Evolutionary conservation across 305 asterid genomes (phyloP), one percentile per base, ranked within the genome.

Genomic region (Vinca major): DNA sequence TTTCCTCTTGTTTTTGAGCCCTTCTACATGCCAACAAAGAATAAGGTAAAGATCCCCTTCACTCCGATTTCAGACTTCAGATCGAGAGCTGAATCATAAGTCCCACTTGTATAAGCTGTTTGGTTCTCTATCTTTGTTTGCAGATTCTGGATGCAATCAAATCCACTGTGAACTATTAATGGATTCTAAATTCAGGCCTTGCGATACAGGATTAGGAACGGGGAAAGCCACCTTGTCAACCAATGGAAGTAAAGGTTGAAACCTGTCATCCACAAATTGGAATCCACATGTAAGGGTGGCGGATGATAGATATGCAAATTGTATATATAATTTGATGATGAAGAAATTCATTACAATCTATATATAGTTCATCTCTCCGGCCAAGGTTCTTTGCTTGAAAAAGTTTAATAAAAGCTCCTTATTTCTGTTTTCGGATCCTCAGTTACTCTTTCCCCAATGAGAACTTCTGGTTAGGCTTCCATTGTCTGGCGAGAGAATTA

Each of bases 1-100:
- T 90, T 92, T 71, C 98, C 98, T 73, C 91, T 92, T 6, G 98
- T 92, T 19, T 92, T 88, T 20, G 96, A 92, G 73, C 96, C 97
- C n/a, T 88, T 90, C 73, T 92, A 92, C 82, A 47, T 92, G 82
- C 96, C 98, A 52, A 88, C 92, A 26, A 92, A 83, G 77, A 92
- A 90, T 66, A 92, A 92, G 97, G 98, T 89, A 13, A 37, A 7
- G 8, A 41, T 68, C 48, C 48, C 44, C 56, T 20, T 26, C 21
- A 40, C 12, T 57, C 14, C 61, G 43, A 60, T 40, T 26, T 26
- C 44, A 44, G 14, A 52, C 5, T 26, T 26, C 33, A 26, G 33
- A 26, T 26, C 33, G 7, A 41, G 43, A 36, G 66, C 21, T 62
- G 21, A 9, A 7, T 45, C 0, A 41, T 1, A 51, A 52, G n/a